A percentile compares a stretch with the other conserved stretches of the same genome.
Evolutionary conservation across 768 basidiomycete genomes (phyloP).

Genomic region (Gloeostereum incarnatum): DNA sequence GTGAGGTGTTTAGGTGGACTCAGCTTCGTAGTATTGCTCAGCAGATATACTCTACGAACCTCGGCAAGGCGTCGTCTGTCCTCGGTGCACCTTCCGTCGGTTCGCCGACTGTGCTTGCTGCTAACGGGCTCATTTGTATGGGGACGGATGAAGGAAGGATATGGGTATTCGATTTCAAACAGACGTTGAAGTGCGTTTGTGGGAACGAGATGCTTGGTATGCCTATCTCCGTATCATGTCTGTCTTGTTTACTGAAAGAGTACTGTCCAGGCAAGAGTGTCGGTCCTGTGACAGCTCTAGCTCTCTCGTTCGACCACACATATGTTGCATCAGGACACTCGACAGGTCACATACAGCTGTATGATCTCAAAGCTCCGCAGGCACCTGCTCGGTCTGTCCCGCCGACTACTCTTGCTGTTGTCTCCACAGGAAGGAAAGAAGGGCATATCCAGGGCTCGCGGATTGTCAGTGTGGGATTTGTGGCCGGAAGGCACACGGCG

Average conservation of each 20-base stretch:
- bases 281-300: conserved; percentile 81
- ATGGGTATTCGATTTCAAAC: conserved; percentile 85
- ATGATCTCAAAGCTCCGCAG: conserved; percentile 65
- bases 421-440: conserved; percentile 73
- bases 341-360: conserved; percentile 79
- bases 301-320: conserved; percentile 90
- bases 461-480: conserved; percentile 77
- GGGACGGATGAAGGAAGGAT: conserved; percentile 77
- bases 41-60: conserved; percentile 40
- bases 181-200: conserved; percentile 72
- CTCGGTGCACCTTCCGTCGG: conserved; percentile 53
- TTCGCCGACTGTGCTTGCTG: conserved; percentile 70
- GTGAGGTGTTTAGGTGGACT: conserved; percentile 74
- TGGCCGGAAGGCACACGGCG: conserved; percentile 88
- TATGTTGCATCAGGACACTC: conserved; percentile 86
- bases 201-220: conserved; percentile 61
- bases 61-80: conserved; percentile 53
- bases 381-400: conserved; percentile 59
- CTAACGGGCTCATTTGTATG: conserved; percentile 83
- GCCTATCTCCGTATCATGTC: conserved; percentile 10
- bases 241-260: conserved; percentile 8
- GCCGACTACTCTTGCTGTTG: conserved; percentile 58
- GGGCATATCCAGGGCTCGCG: conserved; percentile 76
- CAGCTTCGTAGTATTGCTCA: conserved; percentile 49
- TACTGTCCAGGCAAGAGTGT: conserved; percentile 47